Base-by-base conservation (phyloP, 495 filamentous ascomycete species). In the Xylaria castorea region DNA sequence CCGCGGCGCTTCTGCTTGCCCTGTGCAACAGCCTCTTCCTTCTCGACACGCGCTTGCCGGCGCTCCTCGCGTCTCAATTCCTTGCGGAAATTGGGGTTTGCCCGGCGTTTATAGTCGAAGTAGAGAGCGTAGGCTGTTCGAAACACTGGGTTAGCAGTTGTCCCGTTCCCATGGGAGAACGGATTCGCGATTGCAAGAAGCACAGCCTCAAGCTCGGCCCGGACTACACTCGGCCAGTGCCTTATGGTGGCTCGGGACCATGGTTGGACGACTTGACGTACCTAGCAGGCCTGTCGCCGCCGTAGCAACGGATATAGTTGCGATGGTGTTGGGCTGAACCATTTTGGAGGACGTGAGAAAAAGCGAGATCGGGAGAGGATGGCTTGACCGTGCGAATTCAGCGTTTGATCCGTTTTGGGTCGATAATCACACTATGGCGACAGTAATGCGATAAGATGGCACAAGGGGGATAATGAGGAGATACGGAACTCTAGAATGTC, bases 31-130 rank as follows among this genome's bases (percentile, higher is more conserved):
- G 88, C 92, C 78, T 93, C 89, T 76, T 94, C 91, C 83, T 95
- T 95, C 75, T 91, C 91, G 48, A 83, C 90, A 69, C 91, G 89
- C 46, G 89, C 92, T 80, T 93, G 88, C 71, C 88, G 87, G 78
- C 92, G 92, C 79, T 93, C 92, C 81, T 94, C 92, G 73, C 92
- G 89, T 81, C 95, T 94, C 80, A 99, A 80, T 71, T 89, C 84
- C 82, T 92, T 93, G 78, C 96, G 88, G 87, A 98, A 98, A 30
- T 92, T 90, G 71, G 93, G 89, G 78, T 97, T 91, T 79, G 89
- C 91, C 75, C 96, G 93, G 76, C 96, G 90, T 81, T 92, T 91
- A 85, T 98, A 91, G 85, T 99, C 96, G 79, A 99, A 99, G 87
- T 97, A 99, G 70, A 93, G 83, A 69, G 94, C 97, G 79, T 98